Percentiles rank a stretch among this genome's conserved stretches.
phyloP scores from a whole-genome alignment of 345 rosid species.

The Alliaria petiolata region DNA sequence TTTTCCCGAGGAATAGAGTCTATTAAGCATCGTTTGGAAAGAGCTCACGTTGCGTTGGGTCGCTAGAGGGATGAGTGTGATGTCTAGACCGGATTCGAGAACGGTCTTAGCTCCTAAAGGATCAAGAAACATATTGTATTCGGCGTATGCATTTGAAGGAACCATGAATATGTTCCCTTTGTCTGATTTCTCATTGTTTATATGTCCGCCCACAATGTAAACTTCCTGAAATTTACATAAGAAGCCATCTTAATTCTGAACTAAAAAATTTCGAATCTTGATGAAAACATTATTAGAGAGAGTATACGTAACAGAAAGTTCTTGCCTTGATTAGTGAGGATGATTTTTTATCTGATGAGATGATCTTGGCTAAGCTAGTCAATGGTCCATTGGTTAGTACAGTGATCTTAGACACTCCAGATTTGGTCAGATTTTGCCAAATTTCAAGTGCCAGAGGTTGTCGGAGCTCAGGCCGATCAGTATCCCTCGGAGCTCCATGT shows the following conservation, averaged over 20 bases:
- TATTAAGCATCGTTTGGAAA: conserved; percentile 35
- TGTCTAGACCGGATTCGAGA: conserved; percentile 51
- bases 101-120: conserved; percentile 78
- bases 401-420: conserved; percentile 54
- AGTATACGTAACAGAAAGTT: not conserved
- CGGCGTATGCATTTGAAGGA: conserved; percentile 54
- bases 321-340: conserved; percentile 57
- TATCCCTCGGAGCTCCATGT: conserved; percentile 68
- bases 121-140: conserved; percentile 87
- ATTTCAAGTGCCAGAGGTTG: conserved; percentile 74
- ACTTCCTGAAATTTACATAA: conserved; percentile 51
- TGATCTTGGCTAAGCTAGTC: conserved; percentile 69
- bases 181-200: conserved; percentile 34
- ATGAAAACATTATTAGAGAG: not conserved
- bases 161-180: conserved; percentile 54
- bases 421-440: conserved; percentile 47
- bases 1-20: conserved; percentile 21
- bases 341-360: conserved; percentile 36
- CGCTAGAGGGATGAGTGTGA: conserved; percentile 70
- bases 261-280: not conserved
- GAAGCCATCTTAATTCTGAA: not conserved
- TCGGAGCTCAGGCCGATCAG: conserved; percentile 64
- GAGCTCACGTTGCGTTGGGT: conserved; percentile 51
- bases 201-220: conserved; percentile 79
- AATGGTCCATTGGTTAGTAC: conserved; percentile 78